These are phyloP conservation scores for Suillus variegatus DNA, from an alignment of 768 basidiomycete genomes.

Conservation along the genomic window DNA sequence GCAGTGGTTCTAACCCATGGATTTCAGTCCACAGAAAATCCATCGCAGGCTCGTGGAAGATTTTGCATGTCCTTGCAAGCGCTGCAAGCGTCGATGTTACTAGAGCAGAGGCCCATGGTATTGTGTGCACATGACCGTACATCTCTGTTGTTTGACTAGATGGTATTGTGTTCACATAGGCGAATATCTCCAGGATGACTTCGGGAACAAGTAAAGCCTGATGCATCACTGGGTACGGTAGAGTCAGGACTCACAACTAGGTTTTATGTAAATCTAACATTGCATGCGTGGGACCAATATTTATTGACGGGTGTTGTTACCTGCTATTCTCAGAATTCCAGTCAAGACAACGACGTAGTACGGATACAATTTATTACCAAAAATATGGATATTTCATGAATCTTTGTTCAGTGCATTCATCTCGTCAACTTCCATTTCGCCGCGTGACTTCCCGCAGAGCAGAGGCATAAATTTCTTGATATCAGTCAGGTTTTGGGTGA, in stretches of 20 bases:
- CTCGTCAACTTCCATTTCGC: not conserved
- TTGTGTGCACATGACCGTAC: not conserved
- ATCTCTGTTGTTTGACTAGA: accelerated
- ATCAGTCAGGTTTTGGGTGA: not conserved
- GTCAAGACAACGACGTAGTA: not conserved
- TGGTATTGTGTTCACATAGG: not conserved
- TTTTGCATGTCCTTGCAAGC: not conserved
- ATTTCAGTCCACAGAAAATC: not conserved
- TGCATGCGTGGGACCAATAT: not conserved
- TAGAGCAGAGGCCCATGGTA: no score
- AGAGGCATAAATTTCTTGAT: no score
- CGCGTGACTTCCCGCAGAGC: no score
- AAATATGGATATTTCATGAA: not conserved
- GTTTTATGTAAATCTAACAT: not conserved
- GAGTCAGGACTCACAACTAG: no score
- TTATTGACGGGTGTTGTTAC: not conserved
- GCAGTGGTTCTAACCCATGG: not conserved
- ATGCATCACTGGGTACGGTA: not conserved
- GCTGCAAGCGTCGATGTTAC: not conserved
- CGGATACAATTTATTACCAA: not conserved
- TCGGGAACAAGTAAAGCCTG: not conserved
- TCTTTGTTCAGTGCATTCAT: not conserved
- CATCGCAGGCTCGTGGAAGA: not conserved
- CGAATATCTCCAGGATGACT: not conserved
- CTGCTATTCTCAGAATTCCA: not conserved